A percentile compares a stretch with the other conserved stretches of the same genome.
Conservation (phyloP, 306 rosid species). For the Trichosanthes cucumerina region DNA sequence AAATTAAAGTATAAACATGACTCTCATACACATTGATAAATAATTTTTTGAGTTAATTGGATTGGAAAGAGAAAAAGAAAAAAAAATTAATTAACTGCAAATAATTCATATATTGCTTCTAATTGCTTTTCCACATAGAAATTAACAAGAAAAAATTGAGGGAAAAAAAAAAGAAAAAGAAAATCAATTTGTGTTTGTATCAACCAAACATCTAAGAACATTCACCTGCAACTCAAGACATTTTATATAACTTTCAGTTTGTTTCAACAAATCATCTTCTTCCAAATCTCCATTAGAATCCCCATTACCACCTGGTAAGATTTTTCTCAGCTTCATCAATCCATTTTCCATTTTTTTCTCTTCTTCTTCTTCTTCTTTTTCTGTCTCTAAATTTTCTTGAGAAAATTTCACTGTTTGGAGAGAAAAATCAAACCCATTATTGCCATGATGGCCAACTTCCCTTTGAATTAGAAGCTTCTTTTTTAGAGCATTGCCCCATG, state of each 20-base stretch:
- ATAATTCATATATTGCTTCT: not conserved
- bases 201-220: constrained; percentile 40
- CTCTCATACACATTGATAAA: not conserved
- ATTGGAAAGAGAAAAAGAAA: not conserved
- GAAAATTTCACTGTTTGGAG: not conserved
- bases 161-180: not conserved
- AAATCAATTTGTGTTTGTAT: constrained; percentile 11
- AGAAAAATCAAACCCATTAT: not conserved
- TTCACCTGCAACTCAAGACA: constrained; percentile 66
- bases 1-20: not conserved
- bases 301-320: constrained; percentile 49
- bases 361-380: not conserved
- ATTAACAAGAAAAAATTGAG: not conserved
- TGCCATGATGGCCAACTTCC: not conserved
- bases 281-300: constrained; percentile 18
- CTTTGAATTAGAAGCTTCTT: constrained; percentile 40
- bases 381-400: not conserved
- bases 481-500: constrained; percentile 53
- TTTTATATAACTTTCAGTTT: constrained; percentile 41
- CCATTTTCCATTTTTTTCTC: not conserved
- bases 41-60: not conserved
- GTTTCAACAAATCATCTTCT: constrained; percentile 34
- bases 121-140: not conserved
- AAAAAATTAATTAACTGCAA: not conserved
- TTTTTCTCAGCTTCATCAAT: not conserved